Base-by-base conservation (phyloP, 345 rosid species). In the Aquilaria sinensis region DNA sequence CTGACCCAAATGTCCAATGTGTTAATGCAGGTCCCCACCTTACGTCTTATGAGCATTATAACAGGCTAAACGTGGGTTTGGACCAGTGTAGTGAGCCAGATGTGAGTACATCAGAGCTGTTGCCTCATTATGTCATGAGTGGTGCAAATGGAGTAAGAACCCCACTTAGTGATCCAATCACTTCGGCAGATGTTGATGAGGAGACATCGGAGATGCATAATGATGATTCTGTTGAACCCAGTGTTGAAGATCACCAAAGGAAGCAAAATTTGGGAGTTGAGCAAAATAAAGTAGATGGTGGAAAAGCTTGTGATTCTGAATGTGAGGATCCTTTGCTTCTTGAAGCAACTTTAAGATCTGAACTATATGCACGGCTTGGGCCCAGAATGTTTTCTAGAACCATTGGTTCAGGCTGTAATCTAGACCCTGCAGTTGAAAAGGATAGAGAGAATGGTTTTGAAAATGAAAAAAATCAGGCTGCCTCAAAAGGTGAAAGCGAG, bases 11-110 rank as follows among this genome's bases (percentile, higher is more conserved):
- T 62, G 53, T 63, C 48, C 77, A 65, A 47, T 31, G 49, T 30
- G 16, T 37, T 55, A 74, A 53, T 55, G 61, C 52, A 46, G 73
- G 51, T 72, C 75, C 75, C 9, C 59, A 46, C 13, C 62, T 57
- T 70, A 12, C 57, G 23, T 71, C 74, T 61, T 57, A 61, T 71
- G 76, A 61, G 55, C 81, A 56, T 63, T 69, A 49, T 9, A 75
- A 77, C 69, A 86, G 86, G 50, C 81, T 70, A 69, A 74, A 67
- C 71, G 56, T 86, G 84, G 86, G 86, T n/a, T 78, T 87, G 65
- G 92, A 85, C 67, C 88, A 74, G 53, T 82, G 89, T 77, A 90
- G 95, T 80, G 96, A 88, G 65, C 97, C 79, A 16, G 99, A 82
- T 83, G 89, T 78, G 67, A 88, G 97, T 77, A 82, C 87, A 31